Evolutionary conservation across 2,329 filamentous ascomycete species (phyloP), one percentile per base, ranked within the genome.

Genomic region (Podosphaera fusca): DNA sequence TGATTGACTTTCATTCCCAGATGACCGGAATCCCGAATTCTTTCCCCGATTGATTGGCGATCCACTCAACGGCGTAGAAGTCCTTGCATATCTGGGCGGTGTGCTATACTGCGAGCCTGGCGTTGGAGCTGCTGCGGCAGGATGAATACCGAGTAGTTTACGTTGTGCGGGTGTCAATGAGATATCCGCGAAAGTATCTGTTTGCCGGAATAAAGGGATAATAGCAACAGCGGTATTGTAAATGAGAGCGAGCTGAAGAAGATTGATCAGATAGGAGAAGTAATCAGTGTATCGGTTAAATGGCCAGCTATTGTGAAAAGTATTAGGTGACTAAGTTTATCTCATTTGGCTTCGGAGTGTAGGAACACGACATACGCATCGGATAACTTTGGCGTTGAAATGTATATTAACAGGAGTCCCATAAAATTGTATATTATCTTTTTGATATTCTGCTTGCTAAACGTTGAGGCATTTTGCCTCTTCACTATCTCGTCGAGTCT

Each of bases 151-250:
- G 55, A 98, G 79, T 12, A 95, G 77, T 61, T 82, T 77, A 60
- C 90, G 84, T 72, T 96, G 92, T 10, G 82, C 81, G n/a, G 86
- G 82, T 0, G 90, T 95, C 62, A 98, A 77, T 60, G 90, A 81
- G 55, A 98, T 94, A 68, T 98, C 92, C 69, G 81, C 74, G 61
- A 95, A 77, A 60, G 88, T 78, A 69, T 96, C 92, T 63, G 75
- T 75, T 49, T 77, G 75, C 61, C 82, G 78, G 64, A 87, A 70
- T 10, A 95, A 76, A 2, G 90, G 92, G 51, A 80, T 73, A 58
- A 86, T 72, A 42, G 87, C 85, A 57, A 82, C 64, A 60, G 73
- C 67, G 56, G 94, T 84, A 69, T 94, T 94, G 64, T 83, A 69
- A 54, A 84, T 62, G 2, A 83, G 81, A 1, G 85, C 62, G 8